Base-by-base conservation (phyloP, 1,284 basidiomycete genomes). In the Rhodofomes roseus region DNA sequence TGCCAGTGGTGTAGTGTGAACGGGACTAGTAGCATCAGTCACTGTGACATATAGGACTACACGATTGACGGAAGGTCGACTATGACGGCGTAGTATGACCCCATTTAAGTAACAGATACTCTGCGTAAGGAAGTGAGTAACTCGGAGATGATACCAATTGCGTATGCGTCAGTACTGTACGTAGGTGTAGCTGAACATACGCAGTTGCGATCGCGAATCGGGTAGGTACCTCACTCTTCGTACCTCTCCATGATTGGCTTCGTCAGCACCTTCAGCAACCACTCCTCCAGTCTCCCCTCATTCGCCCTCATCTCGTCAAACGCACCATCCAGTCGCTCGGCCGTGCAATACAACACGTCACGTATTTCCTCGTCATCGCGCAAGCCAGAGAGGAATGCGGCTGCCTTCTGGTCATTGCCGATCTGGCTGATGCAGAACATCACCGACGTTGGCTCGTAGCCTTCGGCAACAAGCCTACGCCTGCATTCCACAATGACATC, bases 381-480 rank as follows among this genome's bases (percentile, higher is more conserved):
- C 44, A 60, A 40, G 14, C 29, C 23, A 8, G 36, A 2, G 11
- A 59, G 46, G 44, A 59, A 59, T 31, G 20, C 54, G 6, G 29
- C 48, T 6, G 58, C 58, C 12, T 25, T 29, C 53, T 37, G 23
- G 44, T 59, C 58, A 29, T 37, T 44, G 20, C 58, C 58, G 34
- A 59, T 59, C 58, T 59, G 58, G 54, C 58, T 59, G 58, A 59
- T 40, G 18, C 41, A 25, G 58, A 59, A 59, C 58, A 27, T 59
- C 16, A 59, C 58, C 2, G 58, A 54, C 14, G 4, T 51, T 2
- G 58, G 58, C 25, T 55, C 54, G 31, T 59, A 59, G 29, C 44
- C 58, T 11, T 6, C 27, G 23, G 9, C 23, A 23, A 55, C 52
- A 0, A 59, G 54, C 43, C 11, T 55, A 11, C 54, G 9, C 43